phyloP scores from a whole-genome alignment of 2,329 filamentous ascomycete species.

The Cladophialophora yegresii region DNA sequence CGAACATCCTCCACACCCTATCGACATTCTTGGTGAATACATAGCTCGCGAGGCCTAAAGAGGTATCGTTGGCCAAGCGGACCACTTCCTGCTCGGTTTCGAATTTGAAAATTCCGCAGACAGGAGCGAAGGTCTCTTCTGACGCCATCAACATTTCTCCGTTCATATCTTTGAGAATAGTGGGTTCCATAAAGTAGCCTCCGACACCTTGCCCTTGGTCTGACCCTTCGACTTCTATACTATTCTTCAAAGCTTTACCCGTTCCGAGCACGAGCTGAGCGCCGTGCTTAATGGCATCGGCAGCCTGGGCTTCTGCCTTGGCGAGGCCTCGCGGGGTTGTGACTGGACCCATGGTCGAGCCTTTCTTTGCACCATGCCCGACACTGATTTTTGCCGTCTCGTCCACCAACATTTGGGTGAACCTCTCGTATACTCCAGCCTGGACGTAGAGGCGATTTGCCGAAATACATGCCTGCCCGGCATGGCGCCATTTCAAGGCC shows the following conservation, averaged over 20 bases:
- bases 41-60: constrained; percentile 62
- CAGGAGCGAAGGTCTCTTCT: constrained; percentile 57
- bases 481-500: constrained; percentile 12
- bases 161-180: constrained; percentile 55
- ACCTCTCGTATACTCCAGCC: constrained; percentile 61
- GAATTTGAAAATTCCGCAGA: constrained; percentile 54
- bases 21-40: constrained; percentile 63
- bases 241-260: not conserved
- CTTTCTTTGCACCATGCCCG: constrained; percentile 55
- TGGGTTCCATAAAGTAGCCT: constrained; percentile 64
- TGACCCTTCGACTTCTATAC: constrained; percentile 47
- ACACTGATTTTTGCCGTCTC: constrained; percentile 45
- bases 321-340: constrained; percentile 55
- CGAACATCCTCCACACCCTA: constrained; percentile 59
- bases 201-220: not conserved
- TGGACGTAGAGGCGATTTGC: constrained; percentile 68
- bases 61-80: constrained; percentile 53
- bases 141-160: constrained; percentile 47
- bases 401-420: constrained; percentile 44
- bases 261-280: constrained; percentile 57
- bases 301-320: not conserved
- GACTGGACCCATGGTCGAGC: constrained; percentile 58
- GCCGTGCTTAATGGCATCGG: constrained; percentile 59
- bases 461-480: constrained; percentile 52
- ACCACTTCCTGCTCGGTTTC: constrained; percentile 56